Conservation (phyloP, 2,329 filamentous ascomycete genomes). For the Dactylellina haptotyla region DNA sequence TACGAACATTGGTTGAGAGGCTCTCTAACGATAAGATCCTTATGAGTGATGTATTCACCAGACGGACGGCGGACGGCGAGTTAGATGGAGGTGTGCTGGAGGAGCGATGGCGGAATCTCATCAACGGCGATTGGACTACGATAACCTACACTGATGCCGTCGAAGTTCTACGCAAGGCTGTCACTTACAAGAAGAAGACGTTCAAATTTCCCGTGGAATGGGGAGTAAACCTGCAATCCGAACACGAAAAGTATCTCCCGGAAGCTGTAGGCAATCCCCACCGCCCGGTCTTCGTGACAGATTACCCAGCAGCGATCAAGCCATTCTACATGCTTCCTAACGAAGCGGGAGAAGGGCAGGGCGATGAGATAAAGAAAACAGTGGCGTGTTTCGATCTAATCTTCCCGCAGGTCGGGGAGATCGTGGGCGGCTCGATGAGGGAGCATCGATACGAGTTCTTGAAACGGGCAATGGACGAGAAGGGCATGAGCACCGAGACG, state of each 20-base stretch:
- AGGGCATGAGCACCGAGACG: conserved; percentile 60
- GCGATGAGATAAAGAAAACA: conserved; percentile 64
- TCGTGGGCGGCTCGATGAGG: conserved; percentile 88
- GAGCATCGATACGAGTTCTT: conserved; percentile 78
- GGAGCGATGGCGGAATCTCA: conserved; percentile 77
- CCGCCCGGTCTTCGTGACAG: conserved; percentile 83
- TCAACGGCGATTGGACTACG: conserved; percentile 73
- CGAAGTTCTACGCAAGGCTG: conserved; percentile 71
- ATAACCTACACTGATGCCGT: conserved; percentile 86
- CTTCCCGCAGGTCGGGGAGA: conserved; percentile 84
- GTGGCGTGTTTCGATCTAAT: conserved; percentile 92
- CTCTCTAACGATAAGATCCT: conserved; percentile 58
- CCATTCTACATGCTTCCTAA: conserved; percentile 87
- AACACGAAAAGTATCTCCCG: conserved; percentile 92
- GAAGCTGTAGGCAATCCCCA: conserved; percentile 69
- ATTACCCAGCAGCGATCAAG: conserved; percentile 89
- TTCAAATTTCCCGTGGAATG: conserved; percentile 78
- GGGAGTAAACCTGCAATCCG: conserved; percentile 80
- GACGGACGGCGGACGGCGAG: conserved; percentile 65
- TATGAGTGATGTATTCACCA: conserved; percentile 61
- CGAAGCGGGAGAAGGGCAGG: conserved; percentile 48
- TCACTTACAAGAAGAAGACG: conserved; percentile 62
- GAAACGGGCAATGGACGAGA: conserved; percentile 61
- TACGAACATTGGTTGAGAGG: conserved; percentile 69
- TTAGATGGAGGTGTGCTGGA: conserved; percentile 63